A percentile compares a stretch with the other conserved stretches of the same genome.
These are phyloP conservation scores for Soucietia sequanensis DNA, from an alignment of 805 yeast species.

Conservation along the genomic window DNA sequence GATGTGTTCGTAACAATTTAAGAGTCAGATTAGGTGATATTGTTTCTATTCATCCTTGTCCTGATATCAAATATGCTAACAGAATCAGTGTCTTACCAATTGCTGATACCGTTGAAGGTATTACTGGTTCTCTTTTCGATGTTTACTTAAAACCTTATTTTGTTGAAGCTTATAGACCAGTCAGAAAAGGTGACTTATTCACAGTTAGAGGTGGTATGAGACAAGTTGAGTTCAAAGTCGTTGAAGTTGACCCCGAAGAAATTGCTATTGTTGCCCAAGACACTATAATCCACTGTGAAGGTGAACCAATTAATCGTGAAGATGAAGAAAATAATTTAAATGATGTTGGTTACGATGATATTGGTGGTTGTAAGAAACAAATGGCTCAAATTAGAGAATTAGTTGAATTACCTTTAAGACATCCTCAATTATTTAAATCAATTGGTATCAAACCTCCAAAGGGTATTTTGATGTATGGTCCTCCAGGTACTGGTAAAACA, in stretches of 20 bases:
- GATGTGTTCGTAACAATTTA: constrained; percentile 94
- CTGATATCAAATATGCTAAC: constrained; percentile 95
- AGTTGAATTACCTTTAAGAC: constrained; percentile 97
- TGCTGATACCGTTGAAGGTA: constrained; percentile 97
- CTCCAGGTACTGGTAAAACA: constrained; percentile 99
- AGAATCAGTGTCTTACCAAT: constrained; percentile 94
- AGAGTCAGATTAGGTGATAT: constrained; percentile 93
- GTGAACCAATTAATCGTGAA: constrained; percentile 97
- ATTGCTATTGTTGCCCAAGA: constrained; percentile 98
- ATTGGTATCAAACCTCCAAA: constrained; percentile 99
- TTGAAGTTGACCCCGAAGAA: constrained; percentile 96
- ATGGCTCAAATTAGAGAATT: constrained; percentile 99
- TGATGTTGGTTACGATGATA: constrained; percentile 98
- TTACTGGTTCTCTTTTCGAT: constrained; percentile 94
- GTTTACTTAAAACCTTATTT: constrained; percentile 96
- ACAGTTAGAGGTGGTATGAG: constrained; percentile 99
- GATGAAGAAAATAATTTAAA: constrained; percentile 95
- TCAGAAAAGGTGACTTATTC: constrained; percentile 94
- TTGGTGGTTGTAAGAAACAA: constrained; percentile 98
- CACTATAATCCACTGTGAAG: constrained; percentile 96
- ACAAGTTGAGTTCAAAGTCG: constrained; percentile 98
- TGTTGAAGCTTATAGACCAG: constrained; percentile 98
- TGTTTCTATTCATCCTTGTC: constrained; percentile 89
- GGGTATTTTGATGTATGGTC: constrained; percentile 98
- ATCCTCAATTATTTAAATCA: constrained; percentile 95